Conservation (phyloP, 148 eudicot genomes). For the Fagopyrum homotropicum region DNA sequence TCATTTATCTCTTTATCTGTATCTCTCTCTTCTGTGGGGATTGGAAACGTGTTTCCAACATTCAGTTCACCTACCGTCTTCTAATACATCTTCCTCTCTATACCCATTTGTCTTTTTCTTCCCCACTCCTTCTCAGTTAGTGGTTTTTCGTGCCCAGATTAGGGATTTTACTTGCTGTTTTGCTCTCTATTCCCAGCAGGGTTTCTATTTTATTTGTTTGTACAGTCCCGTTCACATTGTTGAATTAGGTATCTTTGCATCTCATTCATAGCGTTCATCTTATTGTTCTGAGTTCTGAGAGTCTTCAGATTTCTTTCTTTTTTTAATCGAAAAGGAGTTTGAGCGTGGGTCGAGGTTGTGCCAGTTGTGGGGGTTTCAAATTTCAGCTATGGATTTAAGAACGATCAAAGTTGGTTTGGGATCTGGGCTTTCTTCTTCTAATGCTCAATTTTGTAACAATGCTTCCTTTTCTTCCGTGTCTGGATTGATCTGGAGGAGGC, state of each 20-base stretch:
- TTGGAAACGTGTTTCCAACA: not conserved
- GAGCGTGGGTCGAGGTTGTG: no score
- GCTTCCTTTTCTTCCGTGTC: constrained; percentile 16
- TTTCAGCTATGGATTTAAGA: constrained; percentile 31
- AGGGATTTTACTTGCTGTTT: not conserved
- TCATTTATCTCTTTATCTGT: not conserved
- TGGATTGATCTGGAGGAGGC: constrained; percentile 24
- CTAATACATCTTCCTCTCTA: not conserved
- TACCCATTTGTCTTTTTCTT: not conserved
- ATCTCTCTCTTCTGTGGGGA: not conserved
- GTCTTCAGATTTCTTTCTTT: no score
- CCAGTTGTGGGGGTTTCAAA: no score
- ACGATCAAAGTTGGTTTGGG: constrained; percentile 25
- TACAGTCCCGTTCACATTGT: constrained; percentile 20
- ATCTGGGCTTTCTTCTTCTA: constrained; percentile 21
- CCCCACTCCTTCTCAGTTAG: not conserved
- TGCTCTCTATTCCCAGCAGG: not conserved
- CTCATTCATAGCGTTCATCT: no score
- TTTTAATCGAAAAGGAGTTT: no score
- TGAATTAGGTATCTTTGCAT: constrained; percentile 21
- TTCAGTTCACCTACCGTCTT: not conserved
- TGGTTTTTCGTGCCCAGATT: not conserved
- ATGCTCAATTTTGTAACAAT: constrained; percentile 27
- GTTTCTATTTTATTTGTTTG: no score
- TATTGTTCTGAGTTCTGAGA: no score